phyloP scores from a whole-genome alignment of 192 early-diverging fungal genomes.

The Lunasporangiospora selenospora region DNA sequence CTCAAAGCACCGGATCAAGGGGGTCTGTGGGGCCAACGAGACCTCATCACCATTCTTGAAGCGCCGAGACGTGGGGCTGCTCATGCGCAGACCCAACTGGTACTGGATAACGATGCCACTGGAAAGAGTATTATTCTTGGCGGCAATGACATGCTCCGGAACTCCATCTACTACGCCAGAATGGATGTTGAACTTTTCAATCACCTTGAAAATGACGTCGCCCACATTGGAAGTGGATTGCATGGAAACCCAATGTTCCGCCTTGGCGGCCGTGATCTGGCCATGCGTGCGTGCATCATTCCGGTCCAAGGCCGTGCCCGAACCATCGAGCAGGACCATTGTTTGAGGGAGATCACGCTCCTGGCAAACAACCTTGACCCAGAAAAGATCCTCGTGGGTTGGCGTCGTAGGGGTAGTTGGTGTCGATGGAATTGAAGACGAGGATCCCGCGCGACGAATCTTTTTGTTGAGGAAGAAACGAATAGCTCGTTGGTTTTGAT shows the following conservation, averaged over 20 bases:
- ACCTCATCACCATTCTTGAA: constrained; percentile 32
- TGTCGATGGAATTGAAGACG: constrained; percentile 25
- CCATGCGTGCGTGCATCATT: constrained; percentile 19
- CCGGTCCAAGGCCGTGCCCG: constrained; percentile 20
- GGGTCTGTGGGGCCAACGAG: constrained; percentile 16
- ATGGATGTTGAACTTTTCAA: constrained; percentile 59
- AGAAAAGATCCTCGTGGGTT: constrained; percentile 41
- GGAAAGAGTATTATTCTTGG: constrained; percentile 17
- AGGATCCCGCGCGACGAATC: constrained; percentile 40
- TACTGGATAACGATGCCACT: constrained; percentile 38
- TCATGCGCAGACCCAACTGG: constrained; percentile 25
- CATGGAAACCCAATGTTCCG: constrained; percentile 49
- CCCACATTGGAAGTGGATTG: constrained; percentile 50
- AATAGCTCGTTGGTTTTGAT: constrained; percentile 42
- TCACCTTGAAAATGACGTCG: constrained; percentile 50
- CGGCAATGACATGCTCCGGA: constrained; percentile 14
- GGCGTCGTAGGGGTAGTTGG: constrained; percentile 44
- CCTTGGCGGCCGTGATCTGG: constrained; percentile 18
- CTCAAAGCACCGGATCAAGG: constrained; percentile 29
- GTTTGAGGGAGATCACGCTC: constrained; percentile 21
- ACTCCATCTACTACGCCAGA: constrained; percentile 54
- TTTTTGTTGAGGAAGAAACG: constrained; percentile 59
- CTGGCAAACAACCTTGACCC: constrained; percentile 39
- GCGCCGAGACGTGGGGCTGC: constrained; percentile 10
- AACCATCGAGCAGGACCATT: constrained; percentile 31